Base-by-base conservation (phyloP, 2,329 filamentous ascomycete genomes). In the Pyricularia grisea region DNA sequence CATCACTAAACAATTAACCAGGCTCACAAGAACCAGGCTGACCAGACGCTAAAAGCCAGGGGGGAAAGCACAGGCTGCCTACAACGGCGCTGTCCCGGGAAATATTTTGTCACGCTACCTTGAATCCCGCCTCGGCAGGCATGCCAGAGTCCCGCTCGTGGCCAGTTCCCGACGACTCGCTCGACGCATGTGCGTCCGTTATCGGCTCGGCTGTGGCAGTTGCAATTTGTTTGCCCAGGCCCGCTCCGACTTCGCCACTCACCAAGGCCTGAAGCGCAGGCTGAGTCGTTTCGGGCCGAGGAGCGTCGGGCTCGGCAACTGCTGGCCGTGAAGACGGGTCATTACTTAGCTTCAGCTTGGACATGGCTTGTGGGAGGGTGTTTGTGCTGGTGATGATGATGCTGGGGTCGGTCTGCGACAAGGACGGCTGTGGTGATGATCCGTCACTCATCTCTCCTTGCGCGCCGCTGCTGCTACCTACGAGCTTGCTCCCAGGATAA, bases 241-340 rank as follows among this genome's bases (percentile, higher is more conserved):
- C 27, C 63, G n/a, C 58, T 61, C 25, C 58, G 11, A 27, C 58
- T 3, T 61, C n/a, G 68, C 17, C 30, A 33, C 66, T 65, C 65
- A 68, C 71, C 71, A 72, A 10, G 69, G 70, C 30, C 60, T 70
- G 72, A 71, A 71, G 9, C 71, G 71, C n/a, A 65, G 67, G 28
- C 66, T 68, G 33, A 30, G 70, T 10, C 55, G 68, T 65, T 30
- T 70, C 42, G 69, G 71, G 70, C 58, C 66, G 33, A 70, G 58
- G 20, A 33, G 66, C n/a, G 70, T 70, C 27, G 69, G 70, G 42
- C 63, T 68, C 23, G 58, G 68, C 66, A 71, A 71, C 68, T 70
- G 70, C 68, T 66, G 67, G 25, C n/a, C 25, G 58, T 23, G 58
- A 42, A 42, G 68, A 31, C 68, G 68, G 68, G 28, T 60, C 58